Evolutionary conservation across 495 filamentous ascomycete species (phyloP), one percentile per base, ranked within the genome.

Genomic region (Trichoderma reesei): DNA sequence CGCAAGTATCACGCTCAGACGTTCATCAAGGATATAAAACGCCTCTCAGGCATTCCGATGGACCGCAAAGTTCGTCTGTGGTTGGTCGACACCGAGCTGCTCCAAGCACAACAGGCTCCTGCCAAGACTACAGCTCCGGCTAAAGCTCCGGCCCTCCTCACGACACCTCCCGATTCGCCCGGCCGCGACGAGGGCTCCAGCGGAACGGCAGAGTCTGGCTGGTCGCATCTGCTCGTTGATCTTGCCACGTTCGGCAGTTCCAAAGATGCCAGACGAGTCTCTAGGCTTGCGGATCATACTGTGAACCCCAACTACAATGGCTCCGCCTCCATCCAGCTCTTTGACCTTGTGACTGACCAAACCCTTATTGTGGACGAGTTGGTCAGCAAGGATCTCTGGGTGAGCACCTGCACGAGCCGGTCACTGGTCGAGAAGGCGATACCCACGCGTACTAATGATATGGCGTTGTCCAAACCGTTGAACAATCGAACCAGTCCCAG

Each of bases 321-420:
- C 33, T 80, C 74, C 41, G 82, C 84, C 72, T 84, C 78, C 13
- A 70, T 96, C 59, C 76, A 80, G 26, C 70, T 83, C 20, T 82
- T 82, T 37, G 90, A 88, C 6, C 78, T 96, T 5, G 80, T 80
- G 37, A 81, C 84, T 26, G 86, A 87, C 64, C 82, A 88, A 64
- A 82, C 86, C 11, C 76, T 96, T 48, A 81, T 96, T 31, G 74
- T 97, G 0, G 92, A 96, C 72, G 91, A 96, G 70, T 78, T 82
- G 65, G 74, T 88, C n/a, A 80, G 74, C 26, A 80, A 81, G 60
- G 83, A 85, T 33, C 79, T 82, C 46, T 92, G 83, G 80, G 79
- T 86, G 8, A 90, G 88, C 7, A 80, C 73, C 14, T 86, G 85
- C 61, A 72, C 69, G 46, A 68, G 71, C 11, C 73, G 72, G 46